Percentiles rank a stretch among this genome's conserved stretches.
Conservation (phyloP, 2,329 filamentous ascomycete genomes). For the Aureobasidium musti region DNA sequence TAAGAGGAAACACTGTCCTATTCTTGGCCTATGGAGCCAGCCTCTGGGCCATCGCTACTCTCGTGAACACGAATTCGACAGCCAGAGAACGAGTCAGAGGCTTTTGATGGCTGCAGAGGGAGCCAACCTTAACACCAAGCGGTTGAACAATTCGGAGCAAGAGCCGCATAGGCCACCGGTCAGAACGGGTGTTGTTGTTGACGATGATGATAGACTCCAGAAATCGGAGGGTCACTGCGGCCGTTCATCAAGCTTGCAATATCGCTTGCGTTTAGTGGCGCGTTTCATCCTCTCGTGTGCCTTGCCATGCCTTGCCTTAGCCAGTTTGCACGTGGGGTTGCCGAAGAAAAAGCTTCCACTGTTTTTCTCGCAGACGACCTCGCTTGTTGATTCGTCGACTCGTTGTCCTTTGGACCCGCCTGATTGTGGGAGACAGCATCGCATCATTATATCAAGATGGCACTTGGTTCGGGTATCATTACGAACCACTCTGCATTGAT, state of each 20-base stretch:
- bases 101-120: constrained; percentile 16
- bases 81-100: constrained; percentile 4
- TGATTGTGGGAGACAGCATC: constrained; percentile 21
- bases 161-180: constrained; percentile 14
- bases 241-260: constrained; percentile 18
- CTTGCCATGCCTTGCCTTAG: constrained; percentile 29
- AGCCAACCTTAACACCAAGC: constrained; percentile 21
- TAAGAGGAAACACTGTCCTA: not conserved
- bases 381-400: constrained; percentile 23
- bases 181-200: not conserved
- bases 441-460: constrained; percentile 23
- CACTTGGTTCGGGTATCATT: constrained; percentile 25
- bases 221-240: constrained; percentile 19
- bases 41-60: not conserved
- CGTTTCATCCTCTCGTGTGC: constrained; percentile 28
- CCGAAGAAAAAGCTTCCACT: constrained; percentile 28
- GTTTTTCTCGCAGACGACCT: constrained; percentile 14
- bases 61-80: not conserved
- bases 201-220: not conserved
- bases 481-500: constrained; percentile 30
- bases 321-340: constrained; percentile 28
- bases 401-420: constrained; percentile 20
- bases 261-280: constrained; percentile 29
- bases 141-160: constrained; percentile 9
- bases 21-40: not conserved